Evolutionary conservation across 306 rosid genomes (phyloP).

Genomic region (Begonia fuchsioides): DNA sequence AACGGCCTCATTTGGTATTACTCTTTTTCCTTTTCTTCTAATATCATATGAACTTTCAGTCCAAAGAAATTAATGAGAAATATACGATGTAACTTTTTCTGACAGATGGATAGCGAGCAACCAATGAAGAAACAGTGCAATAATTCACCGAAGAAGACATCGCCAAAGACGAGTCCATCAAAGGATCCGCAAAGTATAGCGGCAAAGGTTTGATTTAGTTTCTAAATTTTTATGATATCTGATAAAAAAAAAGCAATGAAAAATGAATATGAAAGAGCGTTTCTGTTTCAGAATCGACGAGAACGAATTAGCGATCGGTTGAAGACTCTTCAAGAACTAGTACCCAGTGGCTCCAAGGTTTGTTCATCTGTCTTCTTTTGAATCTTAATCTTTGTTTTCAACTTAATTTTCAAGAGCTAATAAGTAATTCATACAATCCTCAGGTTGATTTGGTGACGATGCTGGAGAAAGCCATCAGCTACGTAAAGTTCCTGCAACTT

Average conservation of each 20-base stretch:
- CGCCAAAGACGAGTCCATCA: constrained; percentile 36
- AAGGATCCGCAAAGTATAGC: constrained; percentile 88
- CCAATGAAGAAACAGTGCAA: constrained; percentile 45
- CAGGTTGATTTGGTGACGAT: constrained; percentile 91
- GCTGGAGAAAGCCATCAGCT: constrained; percentile 88
- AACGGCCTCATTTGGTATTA: constrained; percentile 43
- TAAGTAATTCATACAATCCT: not conserved
- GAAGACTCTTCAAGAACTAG: constrained; percentile 61
- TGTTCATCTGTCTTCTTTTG: too few relatives aligned
- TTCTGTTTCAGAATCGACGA: constrained; percentile 65
- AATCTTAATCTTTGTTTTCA: too few relatives aligned
- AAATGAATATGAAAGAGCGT: constrained; percentile 19
- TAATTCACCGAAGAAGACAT: constrained; percentile 25
- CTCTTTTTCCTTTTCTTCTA: not conserved
- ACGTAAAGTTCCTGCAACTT: constrained; percentile 86
- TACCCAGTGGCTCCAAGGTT: constrained; percentile 92
- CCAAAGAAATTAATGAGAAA: not conserved
- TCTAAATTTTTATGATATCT: not conserved
- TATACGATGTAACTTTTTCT: too few relatives aligned
- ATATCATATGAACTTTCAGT: too few relatives aligned
- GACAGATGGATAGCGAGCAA: constrained; percentile 40
- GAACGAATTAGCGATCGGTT: constrained; percentile 92
- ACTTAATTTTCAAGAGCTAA: too few relatives aligned
- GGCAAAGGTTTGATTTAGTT: constrained; percentile 57
- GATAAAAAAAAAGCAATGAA: not conserved